A percentile compares a stretch with the other conserved stretches of the same genome.
Conservation (phyloP, 1,284 basidiomycete species). For the Agroathelia rolfsii region DNA sequence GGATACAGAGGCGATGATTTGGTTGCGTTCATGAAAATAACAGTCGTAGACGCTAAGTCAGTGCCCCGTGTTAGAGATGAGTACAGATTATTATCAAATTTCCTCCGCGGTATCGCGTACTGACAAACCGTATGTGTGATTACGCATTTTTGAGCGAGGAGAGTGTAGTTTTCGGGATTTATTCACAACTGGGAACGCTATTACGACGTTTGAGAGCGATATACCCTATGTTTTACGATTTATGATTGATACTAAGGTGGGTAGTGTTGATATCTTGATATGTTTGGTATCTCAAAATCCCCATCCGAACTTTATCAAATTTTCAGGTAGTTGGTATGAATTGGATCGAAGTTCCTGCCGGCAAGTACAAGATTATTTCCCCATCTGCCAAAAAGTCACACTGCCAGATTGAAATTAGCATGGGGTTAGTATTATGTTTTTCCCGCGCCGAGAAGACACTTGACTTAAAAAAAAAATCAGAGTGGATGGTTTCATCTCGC, state of each 20-base stretch:
- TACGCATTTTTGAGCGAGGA: conserved; percentile 81
- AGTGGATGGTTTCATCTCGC: conserved; percentile 77
- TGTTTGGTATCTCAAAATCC: too few relatives aligned
- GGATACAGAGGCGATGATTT: conserved; percentile 77
- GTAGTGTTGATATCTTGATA: conserved; percentile 6
- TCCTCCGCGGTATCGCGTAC: not conserved
- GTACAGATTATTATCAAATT: conserved; percentile 25
- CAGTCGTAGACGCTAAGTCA: conserved; percentile 58
- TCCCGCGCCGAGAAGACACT: conserved; percentile 3
- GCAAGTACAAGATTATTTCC: conserved; percentile 60
- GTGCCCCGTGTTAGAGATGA: conserved; percentile 86
- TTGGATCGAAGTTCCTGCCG: conserved; percentile 86
- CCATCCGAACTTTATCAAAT: conserved; percentile 5
- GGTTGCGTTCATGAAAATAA: conserved; percentile 78
- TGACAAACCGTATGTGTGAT: conserved; percentile 20
- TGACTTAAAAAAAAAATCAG: conserved; percentile 28
- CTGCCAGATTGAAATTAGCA: conserved; percentile 80
- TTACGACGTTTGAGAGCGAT: conserved; percentile 84
- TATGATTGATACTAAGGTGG: conserved; percentile 91
- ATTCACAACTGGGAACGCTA: conserved; percentile 38
- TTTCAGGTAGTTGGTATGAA: conserved; percentile 90
- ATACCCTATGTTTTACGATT: conserved; percentile 83
- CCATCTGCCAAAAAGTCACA: conserved; percentile 56
- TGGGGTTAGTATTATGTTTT: conserved; percentile 41
- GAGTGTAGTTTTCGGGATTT: conserved; percentile 68